phyloP scores from a whole-genome alignment of 306 rosid genomes.

The Coriaria nepalensis region DNA sequence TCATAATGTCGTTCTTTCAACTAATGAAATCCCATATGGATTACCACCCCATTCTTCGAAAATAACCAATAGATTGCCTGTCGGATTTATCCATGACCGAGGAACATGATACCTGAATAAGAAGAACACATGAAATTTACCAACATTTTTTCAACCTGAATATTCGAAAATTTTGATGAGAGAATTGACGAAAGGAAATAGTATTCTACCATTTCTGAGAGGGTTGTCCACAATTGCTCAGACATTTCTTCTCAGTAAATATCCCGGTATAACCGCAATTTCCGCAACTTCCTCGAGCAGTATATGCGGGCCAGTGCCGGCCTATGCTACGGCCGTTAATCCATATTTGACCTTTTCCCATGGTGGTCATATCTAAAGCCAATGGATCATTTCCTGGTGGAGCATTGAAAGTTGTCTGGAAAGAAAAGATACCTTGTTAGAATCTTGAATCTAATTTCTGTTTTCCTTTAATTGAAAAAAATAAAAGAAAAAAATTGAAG shows the following conservation, averaged over 20 bases:
- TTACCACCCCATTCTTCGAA: slow-evolving; percentile 74
- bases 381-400: slow-evolving; percentile 65
- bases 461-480: too few relatives aligned
- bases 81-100: slow-evolving; percentile 64
- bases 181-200: not conserved
- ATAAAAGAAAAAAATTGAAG: not conserved
- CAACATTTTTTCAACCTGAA: too few relatives aligned
- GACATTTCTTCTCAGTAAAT: slow-evolving; percentile 51
- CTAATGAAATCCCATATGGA: slow-evolving; percentile 38
- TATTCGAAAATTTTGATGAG: not conserved
- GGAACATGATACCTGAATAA: slow-evolving; percentile 79
- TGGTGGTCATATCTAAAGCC: slow-evolving; percentile 68
- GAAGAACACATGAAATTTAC: slow-evolving; percentile 1
- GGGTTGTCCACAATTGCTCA: slow-evolving; percentile 45
- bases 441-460: not conserved
- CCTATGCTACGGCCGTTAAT: slow-evolving; percentile 73
- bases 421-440: slow-evolving; percentile 9
- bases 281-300: slow-evolving; percentile 46
- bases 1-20: slow-evolving; percentile 28
- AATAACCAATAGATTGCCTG: slow-evolving; percentile 46
- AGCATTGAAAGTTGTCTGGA: slow-evolving; percentile 41
- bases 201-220: slow-evolving; percentile 65
- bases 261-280: slow-evolving; percentile 48
- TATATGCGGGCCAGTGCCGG: slow-evolving; percentile 62
- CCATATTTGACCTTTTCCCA: slow-evolving; percentile 91